These are phyloP conservation scores for Ceratorhiza oryzae-sativae DNA, from an alignment of 1,284 basidiomycete genomes.

Conservation along the genomic window DNA sequence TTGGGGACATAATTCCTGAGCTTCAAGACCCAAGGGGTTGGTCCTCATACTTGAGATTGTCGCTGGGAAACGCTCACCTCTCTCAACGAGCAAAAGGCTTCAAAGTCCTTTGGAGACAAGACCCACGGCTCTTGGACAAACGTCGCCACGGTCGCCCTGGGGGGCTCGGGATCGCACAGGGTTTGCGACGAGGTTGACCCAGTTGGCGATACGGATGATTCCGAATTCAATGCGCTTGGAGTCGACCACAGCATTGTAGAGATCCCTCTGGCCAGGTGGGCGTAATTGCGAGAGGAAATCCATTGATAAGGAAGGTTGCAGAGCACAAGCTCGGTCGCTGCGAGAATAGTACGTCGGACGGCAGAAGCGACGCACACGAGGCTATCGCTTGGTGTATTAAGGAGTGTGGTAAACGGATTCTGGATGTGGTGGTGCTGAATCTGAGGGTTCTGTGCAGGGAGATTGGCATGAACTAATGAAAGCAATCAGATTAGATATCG, in stretches of 20 bases:
- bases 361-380: slow-evolving; percentile 34
- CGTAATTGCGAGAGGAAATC: slow-evolving; percentile 31
- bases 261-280: slow-evolving; percentile 24
- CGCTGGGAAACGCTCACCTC: slow-evolving; percentile 5
- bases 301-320: slow-evolving; percentile 32
- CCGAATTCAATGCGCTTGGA: neutral
- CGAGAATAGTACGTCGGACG: slow-evolving; percentile 24
- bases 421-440: slow-evolving; percentile 5
- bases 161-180: slow-evolving; percentile 20
- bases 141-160: slow-evolving; percentile 29
- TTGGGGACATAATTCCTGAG: slow-evolving; percentile 36
- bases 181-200: slow-evolving; percentile 18
- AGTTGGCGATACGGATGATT: neutral
- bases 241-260: slow-evolving; percentile 35
- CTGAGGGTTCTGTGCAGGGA: slow-evolving; percentile 8
- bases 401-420: slow-evolving; percentile 28
- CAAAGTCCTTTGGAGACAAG: slow-evolving; percentile 30
- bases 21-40: neutral
- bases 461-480: slow-evolving; percentile 42
- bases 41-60: no score
- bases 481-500: neutral
- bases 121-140: slow-evolving; percentile 37
- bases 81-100: slow-evolving; percentile 20
- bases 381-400: slow-evolving; percentile 29
- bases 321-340: slow-evolving; percentile 33